phyloP scores from a whole-genome alignment of 2,329 filamentous ascomycete genomes.

The Clarireedia hainanense region DNA sequence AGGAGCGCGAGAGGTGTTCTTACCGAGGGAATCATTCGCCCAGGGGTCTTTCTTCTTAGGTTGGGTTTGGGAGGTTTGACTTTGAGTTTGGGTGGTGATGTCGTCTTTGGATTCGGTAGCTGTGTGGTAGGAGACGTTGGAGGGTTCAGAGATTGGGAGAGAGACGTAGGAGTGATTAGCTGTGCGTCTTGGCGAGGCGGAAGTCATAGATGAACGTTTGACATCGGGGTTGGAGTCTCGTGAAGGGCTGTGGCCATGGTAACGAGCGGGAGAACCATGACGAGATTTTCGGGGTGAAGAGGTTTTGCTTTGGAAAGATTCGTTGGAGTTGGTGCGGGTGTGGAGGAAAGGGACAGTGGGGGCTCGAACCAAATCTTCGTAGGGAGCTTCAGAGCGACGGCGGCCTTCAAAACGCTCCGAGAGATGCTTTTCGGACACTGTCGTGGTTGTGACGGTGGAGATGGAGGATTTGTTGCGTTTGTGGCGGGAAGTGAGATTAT shows the following conservation, averaged over 20 bases:
- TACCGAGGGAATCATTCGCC: constrained; percentile 26
- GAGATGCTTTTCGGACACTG: constrained; percentile 49
- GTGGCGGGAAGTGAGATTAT: constrained; percentile 74
- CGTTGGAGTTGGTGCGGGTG: constrained; percentile 58
- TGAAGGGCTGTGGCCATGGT: constrained; percentile 41
- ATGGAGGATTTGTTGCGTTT: constrained; percentile 60
- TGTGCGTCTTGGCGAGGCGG: constrained; percentile 30
- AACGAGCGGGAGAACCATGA: constrained; percentile 45
- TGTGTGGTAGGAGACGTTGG: constrained; percentile 15
- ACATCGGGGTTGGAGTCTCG: constrained; percentile 38
- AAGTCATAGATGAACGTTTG: constrained; percentile 37
- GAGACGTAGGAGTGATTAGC: constrained; percentile 46
- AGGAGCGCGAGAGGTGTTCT: constrained; percentile 12
- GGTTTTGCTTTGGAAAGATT: constrained; percentile 45
- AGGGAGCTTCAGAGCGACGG: constrained; percentile 36
- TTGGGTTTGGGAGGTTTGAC: neutral
- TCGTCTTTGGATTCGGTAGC: neutral
- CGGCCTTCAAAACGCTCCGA: constrained; percentile 38
- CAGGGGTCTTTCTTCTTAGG: constrained; percentile 15
- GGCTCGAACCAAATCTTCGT: constrained; percentile 40
- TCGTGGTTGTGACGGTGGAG: constrained; percentile 28
- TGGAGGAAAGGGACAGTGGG: constrained; percentile 70
- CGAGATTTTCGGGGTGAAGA: constrained; percentile 47
- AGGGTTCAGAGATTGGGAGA: constrained; percentile 39
- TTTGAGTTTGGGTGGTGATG: neutral